These are phyloP conservation scores for Trichoderma breve DNA, from an alignment of 2,329 filamentous ascomycete species.

Conservation along the genomic window DNA sequence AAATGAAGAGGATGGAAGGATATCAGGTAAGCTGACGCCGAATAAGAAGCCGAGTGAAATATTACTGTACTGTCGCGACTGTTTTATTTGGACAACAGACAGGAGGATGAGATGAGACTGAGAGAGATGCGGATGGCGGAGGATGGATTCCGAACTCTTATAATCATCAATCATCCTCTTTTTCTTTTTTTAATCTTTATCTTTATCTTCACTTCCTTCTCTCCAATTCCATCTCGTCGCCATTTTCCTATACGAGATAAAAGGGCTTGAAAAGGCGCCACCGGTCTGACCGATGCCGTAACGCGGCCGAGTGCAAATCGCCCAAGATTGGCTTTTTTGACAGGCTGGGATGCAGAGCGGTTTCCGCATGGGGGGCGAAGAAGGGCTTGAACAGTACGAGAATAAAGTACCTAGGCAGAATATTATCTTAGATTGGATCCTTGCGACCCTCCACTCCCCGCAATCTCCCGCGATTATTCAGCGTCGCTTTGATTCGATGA, in stretches of 20 bases:
- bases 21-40: conserved; percentile 8
- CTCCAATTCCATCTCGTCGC: neutral
- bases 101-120: neutral
- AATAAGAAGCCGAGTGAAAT: neutral
- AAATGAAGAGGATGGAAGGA: neutral
- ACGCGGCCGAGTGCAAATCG: neutral
- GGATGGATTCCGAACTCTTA: neutral
- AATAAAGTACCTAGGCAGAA: neutral
- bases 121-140: neutral
- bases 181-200: too few species aligned
- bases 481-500: neutral
- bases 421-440: neutral
- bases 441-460: neutral
- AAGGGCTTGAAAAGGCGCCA: neutral
- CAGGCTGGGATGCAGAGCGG: neutral
- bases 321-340: neutral
- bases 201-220: neutral
- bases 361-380: neutral
- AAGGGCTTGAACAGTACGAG: neutral
- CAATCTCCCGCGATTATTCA: conserved; percentile 1
- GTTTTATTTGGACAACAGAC: neutral
- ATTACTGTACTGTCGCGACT: neutral
- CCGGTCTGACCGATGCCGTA: neutral
- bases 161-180: neutral
- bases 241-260: neutral